These are phyloP conservation scores for Marchantia paleacea DNA, from an alignment of 225 moss, liverwort and hornwort genomes.

Conservation along the genomic window DNA sequence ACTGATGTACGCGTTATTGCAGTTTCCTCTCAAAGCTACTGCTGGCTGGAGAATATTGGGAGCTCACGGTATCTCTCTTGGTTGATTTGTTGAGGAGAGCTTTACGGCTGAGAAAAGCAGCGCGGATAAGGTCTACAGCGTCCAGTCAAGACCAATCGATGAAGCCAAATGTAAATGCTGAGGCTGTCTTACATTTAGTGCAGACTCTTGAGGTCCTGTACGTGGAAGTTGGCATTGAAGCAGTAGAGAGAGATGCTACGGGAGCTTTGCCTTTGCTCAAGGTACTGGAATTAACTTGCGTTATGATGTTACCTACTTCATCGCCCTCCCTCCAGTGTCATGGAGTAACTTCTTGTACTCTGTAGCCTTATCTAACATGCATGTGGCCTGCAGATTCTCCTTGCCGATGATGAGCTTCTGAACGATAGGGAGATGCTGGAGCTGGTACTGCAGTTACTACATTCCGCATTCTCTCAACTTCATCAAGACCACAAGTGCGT, in stretches of 20 bases:
- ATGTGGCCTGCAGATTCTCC: conserved; percentile 28
- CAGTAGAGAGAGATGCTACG: conserved; percentile 28
- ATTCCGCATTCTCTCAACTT: conserved; percentile 21
- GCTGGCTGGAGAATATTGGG: conserved; percentile 28
- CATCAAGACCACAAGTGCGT: background rate
- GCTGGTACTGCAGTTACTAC: conserved; percentile 26
- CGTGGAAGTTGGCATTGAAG: conserved; percentile 32
- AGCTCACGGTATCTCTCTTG: conserved; percentile 29
- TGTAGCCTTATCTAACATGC: background rate
- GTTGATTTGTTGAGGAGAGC: conserved; percentile 24
- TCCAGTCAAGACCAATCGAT: background rate
- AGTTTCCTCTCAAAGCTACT: conserved; percentile 34
- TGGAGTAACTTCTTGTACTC: background rate
- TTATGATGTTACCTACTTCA: background rate
- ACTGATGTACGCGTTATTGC: background rate
- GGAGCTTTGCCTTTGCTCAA: conserved; percentile 31
- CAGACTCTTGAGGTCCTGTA: conserved; percentile 30
- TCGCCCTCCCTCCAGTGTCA: background rate
- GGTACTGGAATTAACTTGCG: conserved; percentile 9
- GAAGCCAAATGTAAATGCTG: background rate
- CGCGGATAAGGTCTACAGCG: background rate
- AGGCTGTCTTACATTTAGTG: conserved; percentile 17
- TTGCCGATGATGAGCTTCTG: conserved; percentile 26
- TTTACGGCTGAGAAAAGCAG: conserved; percentile 22
- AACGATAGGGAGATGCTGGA: conserved; percentile 30